Conservation (phyloP, 1,284 basidiomycete genomes). For the Cystobasidium pallidum region DNA sequence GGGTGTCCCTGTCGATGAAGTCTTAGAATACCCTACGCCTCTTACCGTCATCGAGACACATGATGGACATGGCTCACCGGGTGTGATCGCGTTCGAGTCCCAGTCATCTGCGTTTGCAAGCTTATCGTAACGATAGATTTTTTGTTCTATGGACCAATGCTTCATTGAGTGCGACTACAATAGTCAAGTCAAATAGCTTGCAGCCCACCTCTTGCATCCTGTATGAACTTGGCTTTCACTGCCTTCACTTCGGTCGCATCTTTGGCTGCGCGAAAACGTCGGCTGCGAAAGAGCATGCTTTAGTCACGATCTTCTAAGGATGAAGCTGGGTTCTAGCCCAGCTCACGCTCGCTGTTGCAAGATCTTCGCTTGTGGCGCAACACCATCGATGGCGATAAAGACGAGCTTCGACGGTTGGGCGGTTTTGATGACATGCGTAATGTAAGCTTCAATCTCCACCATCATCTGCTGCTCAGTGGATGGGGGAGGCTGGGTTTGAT, state of each 20-base stretch:
- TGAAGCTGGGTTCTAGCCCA: not conserved
- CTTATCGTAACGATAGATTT: conserved; percentile 83
- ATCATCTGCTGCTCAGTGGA: conserved; percentile 99
- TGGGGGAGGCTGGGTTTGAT: conserved; percentile 71
- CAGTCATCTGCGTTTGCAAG: conserved; percentile 82
- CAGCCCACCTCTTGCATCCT: conserved; percentile 67
- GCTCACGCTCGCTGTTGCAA: conserved; percentile 79
- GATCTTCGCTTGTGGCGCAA: conserved; percentile 98
- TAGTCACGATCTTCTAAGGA: no score
- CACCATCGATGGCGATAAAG: conserved; percentile 99
- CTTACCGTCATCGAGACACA: not conserved
- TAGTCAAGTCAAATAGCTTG: not conserved
- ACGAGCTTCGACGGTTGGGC: conserved; percentile 88
- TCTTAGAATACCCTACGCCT: no score
- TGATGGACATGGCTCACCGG: conserved; percentile 8
- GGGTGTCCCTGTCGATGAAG: conserved; percentile 69
- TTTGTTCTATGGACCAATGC: conserved; percentile 66
- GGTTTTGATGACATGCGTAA: conserved; percentile 97
- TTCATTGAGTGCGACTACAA: no score
- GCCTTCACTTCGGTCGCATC: conserved; percentile 93
- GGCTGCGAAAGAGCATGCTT: conserved; percentile 59
- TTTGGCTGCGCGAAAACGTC: conserved; percentile 91
- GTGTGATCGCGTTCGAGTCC: conserved; percentile 99
- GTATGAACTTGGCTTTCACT: conserved; percentile 76
- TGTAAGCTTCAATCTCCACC: conserved; percentile 94